phyloP scores from a whole-genome alignment of 164 flowering plant genomes.

The Cinnamomum chago region DNA sequence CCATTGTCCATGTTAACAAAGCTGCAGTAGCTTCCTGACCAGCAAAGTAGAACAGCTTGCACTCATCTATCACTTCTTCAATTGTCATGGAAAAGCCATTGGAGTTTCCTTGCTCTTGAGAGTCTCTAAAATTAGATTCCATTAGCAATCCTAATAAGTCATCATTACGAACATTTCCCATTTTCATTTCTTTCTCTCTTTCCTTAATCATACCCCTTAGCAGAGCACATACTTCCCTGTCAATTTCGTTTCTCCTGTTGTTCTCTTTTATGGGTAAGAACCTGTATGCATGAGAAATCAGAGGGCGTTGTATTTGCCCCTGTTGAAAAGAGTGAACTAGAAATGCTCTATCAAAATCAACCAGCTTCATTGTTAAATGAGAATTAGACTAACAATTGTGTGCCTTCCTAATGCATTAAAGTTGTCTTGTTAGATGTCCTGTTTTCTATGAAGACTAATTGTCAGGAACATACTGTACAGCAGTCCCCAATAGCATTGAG shows the following conservation, averaged over 20 bases:
- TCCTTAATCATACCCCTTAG: slow-evolving; percentile 28
- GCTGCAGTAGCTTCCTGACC: slow-evolving; percentile 10
- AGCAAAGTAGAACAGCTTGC: slow-evolving; percentile 14
- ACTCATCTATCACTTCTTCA: slow-evolving; percentile 16
- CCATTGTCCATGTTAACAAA: slow-evolving; percentile 12
- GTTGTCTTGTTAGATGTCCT: no score
- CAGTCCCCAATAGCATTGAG: no score
- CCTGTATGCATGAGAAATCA: slow-evolving; percentile 16
- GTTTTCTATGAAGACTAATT: no score
- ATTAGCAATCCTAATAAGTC: slow-evolving; percentile 42
- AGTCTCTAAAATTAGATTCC: slow-evolving; percentile 32
- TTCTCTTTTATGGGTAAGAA: slow-evolving; percentile 47
- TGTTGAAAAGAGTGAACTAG: not conserved
- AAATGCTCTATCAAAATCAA: not conserved
- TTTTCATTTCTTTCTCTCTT: slow-evolving; percentile 23
- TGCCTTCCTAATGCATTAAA: no score
- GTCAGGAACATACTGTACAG: no score
- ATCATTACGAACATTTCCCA: slow-evolving; percentile 16
- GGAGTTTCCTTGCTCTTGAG: slow-evolving; percentile 19
- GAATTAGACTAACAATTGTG: not conserved
- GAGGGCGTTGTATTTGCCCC: not conserved
- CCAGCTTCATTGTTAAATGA: not conserved
- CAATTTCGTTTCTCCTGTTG: slow-evolving; percentile 31
- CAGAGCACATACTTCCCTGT: slow-evolving; percentile 18
- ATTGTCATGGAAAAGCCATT: slow-evolving; percentile 21